Evolutionary conservation across 352 stramenopile species (phyloP).

Genomic region (Phytophthora sp.): DNA sequence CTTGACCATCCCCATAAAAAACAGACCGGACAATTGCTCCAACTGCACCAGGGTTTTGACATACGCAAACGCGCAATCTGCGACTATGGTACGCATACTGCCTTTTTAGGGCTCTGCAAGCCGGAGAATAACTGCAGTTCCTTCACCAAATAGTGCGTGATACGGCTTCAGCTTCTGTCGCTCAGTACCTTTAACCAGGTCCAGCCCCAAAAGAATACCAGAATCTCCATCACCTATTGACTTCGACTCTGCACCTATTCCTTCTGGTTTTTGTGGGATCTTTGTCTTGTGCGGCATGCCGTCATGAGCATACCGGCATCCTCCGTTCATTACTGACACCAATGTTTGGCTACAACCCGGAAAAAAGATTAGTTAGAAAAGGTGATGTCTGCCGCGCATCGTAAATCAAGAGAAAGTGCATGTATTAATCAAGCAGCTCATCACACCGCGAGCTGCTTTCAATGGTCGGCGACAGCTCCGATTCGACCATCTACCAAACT

Average conservation of each 20-base stretch:
- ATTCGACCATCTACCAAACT: background rate
- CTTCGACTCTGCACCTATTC: background rate
- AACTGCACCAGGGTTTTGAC: background rate
- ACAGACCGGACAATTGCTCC: background rate
- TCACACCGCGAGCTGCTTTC: constrained; percentile 2
- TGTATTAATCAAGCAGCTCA: background rate
- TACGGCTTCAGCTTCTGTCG: background rate
- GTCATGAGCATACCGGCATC: background rate
- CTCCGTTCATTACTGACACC: background rate
- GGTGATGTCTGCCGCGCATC: constrained; percentile 6
- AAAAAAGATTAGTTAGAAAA: background rate
- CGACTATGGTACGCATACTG: background rate
- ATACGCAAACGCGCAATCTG: constrained; percentile 2
- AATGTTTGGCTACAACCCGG: background rate
- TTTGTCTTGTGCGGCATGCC: constrained; percentile 8
- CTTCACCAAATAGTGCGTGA: background rate
- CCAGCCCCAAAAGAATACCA: background rate
- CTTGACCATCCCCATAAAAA: constrained; percentile 1
- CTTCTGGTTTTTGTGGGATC: constrained; percentile 4
- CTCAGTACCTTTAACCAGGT: background rate
- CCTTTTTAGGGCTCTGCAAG: constrained; percentile 2
- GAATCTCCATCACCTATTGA: constrained; percentile 5
- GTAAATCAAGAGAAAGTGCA: background rate
- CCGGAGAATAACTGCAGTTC: background rate
- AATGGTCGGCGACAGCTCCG: constrained; percentile 1